phyloP scores from a whole-genome alignment of 106 monocot genomes.

The Dendrobium officinale region DNA sequence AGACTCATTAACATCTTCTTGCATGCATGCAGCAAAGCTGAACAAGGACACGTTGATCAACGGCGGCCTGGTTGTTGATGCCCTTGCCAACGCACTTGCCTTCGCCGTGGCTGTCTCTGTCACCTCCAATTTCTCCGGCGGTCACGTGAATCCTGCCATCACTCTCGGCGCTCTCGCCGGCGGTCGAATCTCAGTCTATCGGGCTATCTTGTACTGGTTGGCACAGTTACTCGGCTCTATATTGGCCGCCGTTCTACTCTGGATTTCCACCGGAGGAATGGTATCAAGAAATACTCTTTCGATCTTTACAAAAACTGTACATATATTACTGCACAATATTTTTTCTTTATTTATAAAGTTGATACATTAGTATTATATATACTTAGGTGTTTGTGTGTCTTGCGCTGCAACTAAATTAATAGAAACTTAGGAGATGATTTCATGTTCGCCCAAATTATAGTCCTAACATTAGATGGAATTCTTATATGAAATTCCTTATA shows the following conservation, averaged over 20 bases:
- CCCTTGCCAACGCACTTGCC: constrained; percentile 51
- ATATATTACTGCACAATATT: background rate
- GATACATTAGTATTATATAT: background rate
- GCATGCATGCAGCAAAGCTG: constrained; percentile 33
- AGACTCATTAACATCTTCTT: background rate
- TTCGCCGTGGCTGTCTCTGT: constrained; percentile 39
- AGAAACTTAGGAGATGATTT: too few relatives aligned
- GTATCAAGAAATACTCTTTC: constrained; percentile 7
- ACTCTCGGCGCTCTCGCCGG: constrained; percentile 50
- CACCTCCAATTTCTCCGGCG: constrained; percentile 49
- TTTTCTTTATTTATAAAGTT: background rate
- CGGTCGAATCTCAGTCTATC: constrained; percentile 42
- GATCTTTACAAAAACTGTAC: background rate
- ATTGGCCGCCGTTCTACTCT: constrained; percentile 34
- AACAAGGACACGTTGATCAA: constrained; percentile 28
- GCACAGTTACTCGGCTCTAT: constrained; percentile 59
- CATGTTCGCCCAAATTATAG: too few relatives aligned
- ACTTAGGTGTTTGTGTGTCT: too few relatives aligned
- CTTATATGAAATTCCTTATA: too few relatives aligned
- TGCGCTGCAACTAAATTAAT: too few relatives aligned
- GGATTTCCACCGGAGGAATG: constrained; percentile 50
- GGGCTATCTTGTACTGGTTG: constrained; percentile 47
- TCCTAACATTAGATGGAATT: too few relatives aligned
- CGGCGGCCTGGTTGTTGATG: constrained; percentile 34
- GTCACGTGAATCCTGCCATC: constrained; percentile 66